These are phyloP conservation scores for Oenanthe sinensis DNA, from an alignment of 129 eudicot species.

Conservation along the genomic window DNA sequence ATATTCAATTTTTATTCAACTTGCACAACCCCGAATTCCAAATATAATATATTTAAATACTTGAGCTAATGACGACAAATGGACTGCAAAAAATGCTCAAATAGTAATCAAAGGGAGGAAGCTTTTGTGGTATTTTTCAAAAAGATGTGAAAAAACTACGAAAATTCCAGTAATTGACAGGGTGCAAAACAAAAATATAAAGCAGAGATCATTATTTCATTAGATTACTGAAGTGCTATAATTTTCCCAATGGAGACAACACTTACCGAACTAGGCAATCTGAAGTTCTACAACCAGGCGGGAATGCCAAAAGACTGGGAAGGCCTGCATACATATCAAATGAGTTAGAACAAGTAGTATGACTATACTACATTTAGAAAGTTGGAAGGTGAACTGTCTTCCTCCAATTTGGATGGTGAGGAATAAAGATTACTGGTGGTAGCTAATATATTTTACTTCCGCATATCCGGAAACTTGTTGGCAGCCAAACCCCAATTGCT, in stretches of 20 bases:
- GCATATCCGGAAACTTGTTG: background rate
- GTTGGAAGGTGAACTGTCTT: background rate
- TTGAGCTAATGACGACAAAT: background rate
- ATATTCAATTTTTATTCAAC: background rate
- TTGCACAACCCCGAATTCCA: background rate
- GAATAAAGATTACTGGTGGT: background rate
- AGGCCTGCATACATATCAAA: constrained; percentile 45
- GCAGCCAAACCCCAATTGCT: background rate
- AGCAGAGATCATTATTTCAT: background rate
- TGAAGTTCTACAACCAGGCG: constrained; percentile 72
- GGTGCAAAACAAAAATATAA: background rate
- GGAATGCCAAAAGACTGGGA: constrained; percentile 72
- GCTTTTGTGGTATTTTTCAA: background rate
- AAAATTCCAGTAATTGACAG: background rate
- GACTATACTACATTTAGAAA: background rate
- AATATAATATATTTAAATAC: background rate
- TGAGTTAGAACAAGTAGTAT: background rate
- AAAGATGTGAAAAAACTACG: background rate
- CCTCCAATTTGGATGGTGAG: background rate
- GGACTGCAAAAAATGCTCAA: background rate
- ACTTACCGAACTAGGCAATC: constrained; percentile 71
- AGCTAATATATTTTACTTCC: background rate
- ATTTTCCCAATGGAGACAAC: constrained; percentile 5
- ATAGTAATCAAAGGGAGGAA: background rate
- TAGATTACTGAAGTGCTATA: background rate